Conservation (phyloP, 1,284 basidiomycete genomes). For the Cryptococcus sp. region DNA sequence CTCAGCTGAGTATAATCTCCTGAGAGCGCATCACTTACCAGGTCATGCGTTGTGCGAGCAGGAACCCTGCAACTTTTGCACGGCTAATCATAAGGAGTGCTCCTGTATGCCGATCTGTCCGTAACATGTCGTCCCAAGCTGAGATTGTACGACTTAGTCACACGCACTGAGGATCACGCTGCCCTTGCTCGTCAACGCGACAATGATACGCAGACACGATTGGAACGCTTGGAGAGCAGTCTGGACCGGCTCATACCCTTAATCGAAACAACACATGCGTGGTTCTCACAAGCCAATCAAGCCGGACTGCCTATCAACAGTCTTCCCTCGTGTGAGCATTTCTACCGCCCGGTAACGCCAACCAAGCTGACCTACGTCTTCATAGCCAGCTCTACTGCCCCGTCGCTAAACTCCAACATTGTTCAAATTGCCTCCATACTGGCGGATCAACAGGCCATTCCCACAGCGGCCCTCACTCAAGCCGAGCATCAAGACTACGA, state of each 20-base stretch:
- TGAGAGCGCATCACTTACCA: no score
- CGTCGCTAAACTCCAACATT: no score
- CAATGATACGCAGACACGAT: conserved; percentile 1
- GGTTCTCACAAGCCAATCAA: neutral
- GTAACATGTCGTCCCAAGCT: neutral
- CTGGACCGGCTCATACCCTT: conserved; percentile 9
- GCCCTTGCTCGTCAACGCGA: conserved; percentile 6
- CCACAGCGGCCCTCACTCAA: no score
- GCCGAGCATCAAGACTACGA: no score
- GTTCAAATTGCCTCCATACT: no score
- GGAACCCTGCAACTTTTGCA: conserved; percentile 19
- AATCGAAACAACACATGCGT: conserved; percentile 10
- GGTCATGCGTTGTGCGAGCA: neutral
- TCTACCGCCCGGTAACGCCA: no score
- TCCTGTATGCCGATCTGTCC: conserved; percentile 5
- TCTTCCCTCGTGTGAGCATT: no score
- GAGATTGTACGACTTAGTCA: neutral
- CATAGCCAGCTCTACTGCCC: no score
- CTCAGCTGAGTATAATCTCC: neutral
- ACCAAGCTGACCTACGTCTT: no score
- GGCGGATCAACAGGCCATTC: no score
- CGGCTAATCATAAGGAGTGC: conserved; percentile 12
- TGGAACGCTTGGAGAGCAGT: conserved; percentile 8
- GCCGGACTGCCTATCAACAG: no score
- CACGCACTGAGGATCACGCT: conserved; percentile 8